A percentile compares a stretch with the other conserved stretches of the same genome.
These are phyloP conservation scores for Stephania yunnanensis DNA, from an alignment of 164 flowering plant species.

Conservation along the genomic window DNA sequence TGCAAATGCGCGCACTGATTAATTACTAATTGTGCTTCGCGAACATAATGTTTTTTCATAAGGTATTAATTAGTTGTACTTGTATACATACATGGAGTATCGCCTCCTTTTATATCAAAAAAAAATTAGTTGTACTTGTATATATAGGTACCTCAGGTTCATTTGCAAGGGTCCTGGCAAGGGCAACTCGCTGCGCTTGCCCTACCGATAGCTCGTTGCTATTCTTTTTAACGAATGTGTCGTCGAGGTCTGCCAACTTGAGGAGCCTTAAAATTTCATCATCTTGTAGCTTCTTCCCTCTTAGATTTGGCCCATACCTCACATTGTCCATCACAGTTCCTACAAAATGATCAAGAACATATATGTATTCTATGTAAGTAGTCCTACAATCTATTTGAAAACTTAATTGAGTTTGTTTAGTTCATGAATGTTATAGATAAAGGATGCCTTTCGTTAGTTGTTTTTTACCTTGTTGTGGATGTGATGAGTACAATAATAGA, in stretches of 20 bases:
- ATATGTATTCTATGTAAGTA: too few relatives aligned
- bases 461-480: too few relatives aligned
- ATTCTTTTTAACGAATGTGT: slow-evolving; percentile 17
- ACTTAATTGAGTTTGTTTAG: too few relatives aligned
- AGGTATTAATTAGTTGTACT: background rate
- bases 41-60: too few relatives aligned
- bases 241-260: slow-evolving; percentile 22
- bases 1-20: too few relatives aligned
- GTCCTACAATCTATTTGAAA: too few relatives aligned
- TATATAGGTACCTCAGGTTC: slow-evolving; percentile 25
- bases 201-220: slow-evolving; percentile 28
- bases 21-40: too few relatives aligned
- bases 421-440: too few relatives aligned
- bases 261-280: slow-evolving; percentile 22
- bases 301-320: slow-evolving; percentile 26
- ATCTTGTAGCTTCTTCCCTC: slow-evolving; percentile 23
- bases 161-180: slow-evolving; percentile 34
- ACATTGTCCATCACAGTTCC: slow-evolving; percentile 32
- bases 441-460: too few relatives aligned
- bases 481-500: too few relatives aligned
- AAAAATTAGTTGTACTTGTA: too few relatives aligned
- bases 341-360: background rate
- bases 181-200: slow-evolving; percentile 33
- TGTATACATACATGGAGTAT: background rate
- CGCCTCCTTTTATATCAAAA: too few relatives aligned